These are phyloP conservation scores for Pythium brassicae DNA, from an alignment of 352 stramenopile species.

Conservation along the genomic window DNA sequence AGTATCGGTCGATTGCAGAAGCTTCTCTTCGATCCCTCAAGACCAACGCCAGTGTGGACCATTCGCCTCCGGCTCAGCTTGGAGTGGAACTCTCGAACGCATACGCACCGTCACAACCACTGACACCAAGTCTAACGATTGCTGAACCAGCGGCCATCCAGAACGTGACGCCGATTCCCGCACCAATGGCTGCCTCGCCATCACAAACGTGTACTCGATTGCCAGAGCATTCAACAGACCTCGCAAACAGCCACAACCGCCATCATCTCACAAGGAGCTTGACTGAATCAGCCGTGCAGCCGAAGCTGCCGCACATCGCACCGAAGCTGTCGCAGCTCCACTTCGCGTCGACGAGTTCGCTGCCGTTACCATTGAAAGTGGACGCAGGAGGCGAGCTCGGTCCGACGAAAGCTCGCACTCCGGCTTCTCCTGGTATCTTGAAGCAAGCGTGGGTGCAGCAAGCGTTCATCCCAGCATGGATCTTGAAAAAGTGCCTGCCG, in stretches of 20 bases:
- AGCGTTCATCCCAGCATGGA: slow-evolving; percentile 27
- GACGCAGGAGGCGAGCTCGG: not conserved
- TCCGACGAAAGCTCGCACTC: not conserved
- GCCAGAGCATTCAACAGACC: slow-evolving; percentile 15
- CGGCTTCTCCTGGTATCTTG: not conserved
- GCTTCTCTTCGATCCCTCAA: slow-evolving; percentile 31
- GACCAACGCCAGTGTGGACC: slow-evolving; percentile 11
- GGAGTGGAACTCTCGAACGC: slow-evolving; percentile 2
- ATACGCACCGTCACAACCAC: not conserved
- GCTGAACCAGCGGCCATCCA: not conserved
- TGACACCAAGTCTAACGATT: slow-evolving; percentile 1
- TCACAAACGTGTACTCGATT: slow-evolving; percentile 6
- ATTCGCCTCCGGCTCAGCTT: slow-evolving; percentile 21
- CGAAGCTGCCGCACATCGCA: not conserved
- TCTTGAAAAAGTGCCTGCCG: slow-evolving; percentile 25
- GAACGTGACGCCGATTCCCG: not conserved
- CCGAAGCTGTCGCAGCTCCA: slow-evolving; percentile 5
- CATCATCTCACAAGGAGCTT: slow-evolving; percentile 27
- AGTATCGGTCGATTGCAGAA: slow-evolving; percentile 37
- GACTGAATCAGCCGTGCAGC: slow-evolving; percentile 16
- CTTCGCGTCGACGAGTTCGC: not conserved
- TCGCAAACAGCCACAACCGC: slow-evolving; percentile 17
- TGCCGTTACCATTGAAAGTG: not conserved
- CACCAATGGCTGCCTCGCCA: not conserved
- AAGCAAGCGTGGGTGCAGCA: slow-evolving; percentile 29